Evolutionary conservation across 176 grass and related monocot genomes (phyloP).

Genomic region (Aegilops tauschii): DNA sequence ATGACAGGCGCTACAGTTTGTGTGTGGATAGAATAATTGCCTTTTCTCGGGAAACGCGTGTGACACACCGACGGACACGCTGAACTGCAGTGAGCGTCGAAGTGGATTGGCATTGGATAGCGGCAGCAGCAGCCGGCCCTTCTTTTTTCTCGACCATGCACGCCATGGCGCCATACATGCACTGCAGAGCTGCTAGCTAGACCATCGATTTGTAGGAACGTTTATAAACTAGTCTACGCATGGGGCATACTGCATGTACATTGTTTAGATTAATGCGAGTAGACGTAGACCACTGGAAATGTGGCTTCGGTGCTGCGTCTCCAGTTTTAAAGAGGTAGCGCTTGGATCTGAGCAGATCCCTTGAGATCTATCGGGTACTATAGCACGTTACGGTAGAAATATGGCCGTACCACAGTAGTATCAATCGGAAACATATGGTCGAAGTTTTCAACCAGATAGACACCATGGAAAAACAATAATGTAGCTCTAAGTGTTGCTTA

Average conservation of each 20-base stretch:
- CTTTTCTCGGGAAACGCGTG: conserved; percentile 60
- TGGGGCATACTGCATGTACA: not conserved
- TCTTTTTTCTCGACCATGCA: not conserved
- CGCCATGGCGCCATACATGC: not conserved
- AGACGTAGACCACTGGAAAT: not conserved
- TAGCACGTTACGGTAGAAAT: too few relatives aligned
- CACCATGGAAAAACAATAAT: too few relatives aligned
- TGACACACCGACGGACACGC: conserved; percentile 3
- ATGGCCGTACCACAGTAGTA: too few relatives aligned
- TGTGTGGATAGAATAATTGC: conserved; percentile 65
- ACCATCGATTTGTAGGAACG: not conserved
- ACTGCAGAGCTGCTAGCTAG: not conserved
- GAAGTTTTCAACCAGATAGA: too few relatives aligned
- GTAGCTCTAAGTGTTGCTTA: too few relatives aligned
- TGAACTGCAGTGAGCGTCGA: conserved; percentile 30
- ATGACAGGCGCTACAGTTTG: conserved; percentile 58
- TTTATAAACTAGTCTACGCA: not conserved
- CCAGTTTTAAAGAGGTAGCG: not conserved
- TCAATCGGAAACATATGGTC: too few relatives aligned
- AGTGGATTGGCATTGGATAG: conserved; percentile 12
- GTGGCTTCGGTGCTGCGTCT: not conserved
- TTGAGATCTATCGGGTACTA: not conserved
- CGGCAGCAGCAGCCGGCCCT: not conserved
- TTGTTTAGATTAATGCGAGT: not conserved
- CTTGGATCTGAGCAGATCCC: not conserved